Evolutionary conservation across 116 monocot genomes (phyloP), one percentile per base, ranked within the genome.

Genomic region (Iris pallida): DNA sequence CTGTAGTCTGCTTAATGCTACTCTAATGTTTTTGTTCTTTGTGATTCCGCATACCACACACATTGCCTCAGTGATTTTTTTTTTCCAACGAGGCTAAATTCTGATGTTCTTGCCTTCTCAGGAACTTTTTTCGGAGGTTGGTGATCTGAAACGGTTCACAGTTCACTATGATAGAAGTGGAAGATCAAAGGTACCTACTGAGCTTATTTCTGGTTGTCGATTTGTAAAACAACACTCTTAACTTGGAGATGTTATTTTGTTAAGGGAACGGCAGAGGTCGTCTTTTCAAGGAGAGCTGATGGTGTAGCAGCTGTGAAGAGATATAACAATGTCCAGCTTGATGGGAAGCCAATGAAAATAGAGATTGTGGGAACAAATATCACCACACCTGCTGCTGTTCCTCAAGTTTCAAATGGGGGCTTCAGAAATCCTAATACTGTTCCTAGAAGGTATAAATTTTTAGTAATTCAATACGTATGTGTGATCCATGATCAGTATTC

Each of bases 271-370:
- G 96, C 96, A 48, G 95, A 96, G 69, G 96, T 92, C 45, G 72
- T 92, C 40, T 96, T 81, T 73, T 59, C 82, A 78, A 86, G 92
- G 68, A 73, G 80, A 53, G 75, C 75, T 59, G 96, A 92, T 79
- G 96, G 83, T 53, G 18, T 92, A 59, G 85, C 92, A 47, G 96
- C 92, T 17, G 68, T 92, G 18, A 96, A 89, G 59, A 83, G 86
- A 75, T 96, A 96, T 68, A 87, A 96, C 73, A 96, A 87, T 79
- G 96, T 96, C 53, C 85, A 87, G 73, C 89, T 96, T 41, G 96
- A 96, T 89, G 96, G 96, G 47, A 96, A 92, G 59, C 89, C 89
- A 52, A 96, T 96, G 96, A 89, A 96, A 73, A 96, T 96, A 66
- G 92, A 96, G 68, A 86, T 93, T 44, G 72, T 93, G 13, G 86